Conservation (phyloP, 495 filamentous ascomycete species). For the Annulohypoxylon moriforme region DNA sequence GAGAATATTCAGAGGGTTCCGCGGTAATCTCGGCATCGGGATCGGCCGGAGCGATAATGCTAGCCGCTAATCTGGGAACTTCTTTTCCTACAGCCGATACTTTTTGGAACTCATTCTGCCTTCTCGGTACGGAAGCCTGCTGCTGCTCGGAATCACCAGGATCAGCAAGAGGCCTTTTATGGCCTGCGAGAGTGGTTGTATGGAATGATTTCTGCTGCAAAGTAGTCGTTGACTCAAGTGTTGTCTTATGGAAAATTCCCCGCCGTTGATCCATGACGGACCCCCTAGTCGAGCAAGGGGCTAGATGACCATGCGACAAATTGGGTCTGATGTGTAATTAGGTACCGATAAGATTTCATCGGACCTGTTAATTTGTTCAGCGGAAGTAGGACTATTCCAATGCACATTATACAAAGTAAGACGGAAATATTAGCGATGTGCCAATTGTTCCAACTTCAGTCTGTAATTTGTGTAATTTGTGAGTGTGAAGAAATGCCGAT, state of each 20-base stretch:
- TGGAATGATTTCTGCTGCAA: constrained; percentile 36
- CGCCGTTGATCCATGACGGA: constrained; percentile 41
- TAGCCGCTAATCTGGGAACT: constrained; percentile 49
- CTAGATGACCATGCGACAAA: not conserved
- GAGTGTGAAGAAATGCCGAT: not conserved
- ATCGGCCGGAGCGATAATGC: constrained; percentile 46
- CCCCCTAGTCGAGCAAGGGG: constrained; percentile 1
- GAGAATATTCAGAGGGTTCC: constrained; percentile 59
- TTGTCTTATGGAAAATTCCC: constrained; percentile 45
- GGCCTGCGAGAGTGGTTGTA: constrained; percentile 38
- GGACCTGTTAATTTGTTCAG: not conserved
- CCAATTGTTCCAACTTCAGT: not conserved
- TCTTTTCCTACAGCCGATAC: constrained; percentile 35
- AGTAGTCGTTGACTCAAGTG: constrained; percentile 41
- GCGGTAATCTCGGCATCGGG: not conserved
- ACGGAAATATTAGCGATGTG: not conserved
- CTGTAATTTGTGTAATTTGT: constrained; percentile 1
- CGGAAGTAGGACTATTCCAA: not conserved
- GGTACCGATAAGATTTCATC: constrained; percentile 11
- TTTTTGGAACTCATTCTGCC: constrained; percentile 39
- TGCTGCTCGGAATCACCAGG: constrained; percentile 13
- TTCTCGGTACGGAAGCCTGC: constrained; percentile 30
- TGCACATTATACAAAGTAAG: constrained; percentile 11
- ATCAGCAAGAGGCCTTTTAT: constrained; percentile 37
- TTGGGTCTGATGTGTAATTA: not conserved